Conservation (phyloP, 2,329 filamentous ascomycete species). For the Diaporthe citriasiana region DNA sequence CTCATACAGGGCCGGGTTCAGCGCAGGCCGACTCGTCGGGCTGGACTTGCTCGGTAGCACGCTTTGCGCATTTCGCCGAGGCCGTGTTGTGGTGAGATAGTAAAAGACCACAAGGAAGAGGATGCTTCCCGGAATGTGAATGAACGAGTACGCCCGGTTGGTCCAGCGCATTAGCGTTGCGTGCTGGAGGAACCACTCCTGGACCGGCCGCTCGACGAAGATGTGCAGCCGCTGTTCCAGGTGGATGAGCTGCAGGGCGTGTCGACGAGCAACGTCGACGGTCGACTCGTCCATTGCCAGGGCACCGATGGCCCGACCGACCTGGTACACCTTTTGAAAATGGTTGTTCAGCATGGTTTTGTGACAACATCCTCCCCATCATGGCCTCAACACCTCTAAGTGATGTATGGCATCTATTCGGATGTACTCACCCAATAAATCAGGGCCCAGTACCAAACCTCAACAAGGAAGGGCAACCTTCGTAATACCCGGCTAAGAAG, state of each 20-base stretch:
- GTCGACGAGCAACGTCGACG: conserved; percentile 76
- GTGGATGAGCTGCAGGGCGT: conserved; percentile 77
- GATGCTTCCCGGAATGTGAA: conserved; percentile 83
- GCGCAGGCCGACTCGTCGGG: conserved; percentile 55
- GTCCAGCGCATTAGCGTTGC: conserved; percentile 75
- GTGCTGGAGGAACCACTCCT: conserved; percentile 65
- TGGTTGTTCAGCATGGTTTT: not conserved
- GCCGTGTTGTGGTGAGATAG: conserved; percentile 76
- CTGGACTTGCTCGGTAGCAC: conserved; percentile 32
- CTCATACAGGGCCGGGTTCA: conserved; percentile 66
- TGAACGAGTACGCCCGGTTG: conserved; percentile 82
- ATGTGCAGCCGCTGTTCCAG: conserved; percentile 75
- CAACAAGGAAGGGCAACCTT: conserved; percentile 79
- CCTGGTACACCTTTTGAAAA: conserved; percentile 74
- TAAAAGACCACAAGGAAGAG: conserved; percentile 75
- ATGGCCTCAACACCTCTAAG: too few species aligned
- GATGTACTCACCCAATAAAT: conserved; percentile 78
- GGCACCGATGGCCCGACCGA: conserved; percentile 80
- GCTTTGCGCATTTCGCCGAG: conserved; percentile 43
- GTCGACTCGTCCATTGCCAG: conserved; percentile 77
- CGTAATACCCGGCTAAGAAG: conserved; percentile 74
- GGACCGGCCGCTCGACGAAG: conserved; percentile 75
- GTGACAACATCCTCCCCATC: not conserved
- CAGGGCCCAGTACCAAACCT: conserved; percentile 83
- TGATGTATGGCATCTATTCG: not conserved